Evolutionary conservation across 345 rosid species (phyloP), one percentile per base, ranked within the genome.

Genomic region (Hibiscus tridactylites): DNA sequence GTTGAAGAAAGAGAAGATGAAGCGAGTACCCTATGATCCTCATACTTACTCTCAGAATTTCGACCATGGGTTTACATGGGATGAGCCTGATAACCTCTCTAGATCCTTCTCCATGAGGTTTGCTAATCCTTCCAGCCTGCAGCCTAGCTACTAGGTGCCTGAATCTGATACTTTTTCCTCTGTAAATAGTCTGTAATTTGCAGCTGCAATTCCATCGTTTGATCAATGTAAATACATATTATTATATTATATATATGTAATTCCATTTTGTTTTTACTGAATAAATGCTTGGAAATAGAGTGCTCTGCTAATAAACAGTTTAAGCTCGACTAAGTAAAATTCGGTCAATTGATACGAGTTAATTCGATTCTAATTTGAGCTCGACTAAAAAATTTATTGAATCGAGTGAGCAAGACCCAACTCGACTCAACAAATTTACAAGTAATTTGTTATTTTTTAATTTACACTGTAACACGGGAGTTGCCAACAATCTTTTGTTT

Each of bases 21-120:
- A 71, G 62, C 74, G 56, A 10, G 75, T 67, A 28, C 74, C 79
- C 6, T 86, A 82, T 61, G 81, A 86, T 73, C 73, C 73, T 17
- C 29, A 21, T 73, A 79, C 65, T 12, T 86, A 86, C 72, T 68
- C 65, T 1, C 79, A 81, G 83, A 86, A 86, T 76, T 86, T 86
- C 46, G 88, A 86, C 74, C 80, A 78, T 44, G 90, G 86, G 44
- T 50, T 68, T 13, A 72, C 81, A 3, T 65, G 76, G 75, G 79
- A 82, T 58, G 90, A 81, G 29, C 86, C 83, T 7, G 90, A 82
- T 9, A 82, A 73, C 35, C 65, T 79, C 61, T 76, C 78, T 12
- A 74, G 84, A 19, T 84, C 90, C 2, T 81, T 86, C 82, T 76
- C 86, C 1, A 82, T 79, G 68, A 77, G 84, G 56, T 82, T 86